These are phyloP conservation scores for Phialophora chinensis DNA, from an alignment of 2,329 filamentous ascomycete species.

Conservation along the genomic window DNA sequence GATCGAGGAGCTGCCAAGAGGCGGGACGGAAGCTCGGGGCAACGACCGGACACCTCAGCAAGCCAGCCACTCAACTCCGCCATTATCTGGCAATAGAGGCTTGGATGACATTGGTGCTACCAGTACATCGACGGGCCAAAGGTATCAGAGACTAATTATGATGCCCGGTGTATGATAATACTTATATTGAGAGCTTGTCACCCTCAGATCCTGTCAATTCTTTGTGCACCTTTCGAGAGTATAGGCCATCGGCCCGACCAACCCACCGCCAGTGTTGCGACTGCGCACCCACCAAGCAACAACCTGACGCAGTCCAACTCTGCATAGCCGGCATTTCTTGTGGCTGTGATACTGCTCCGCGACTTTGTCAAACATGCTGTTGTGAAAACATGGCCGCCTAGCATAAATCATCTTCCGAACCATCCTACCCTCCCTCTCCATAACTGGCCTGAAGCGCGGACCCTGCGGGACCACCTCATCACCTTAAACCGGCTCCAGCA, in stretches of 20 bases:
- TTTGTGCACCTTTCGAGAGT: not conserved
- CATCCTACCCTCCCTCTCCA: conserved; percentile 13
- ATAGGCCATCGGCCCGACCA: not conserved
- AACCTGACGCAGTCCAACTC: conserved; percentile 5
- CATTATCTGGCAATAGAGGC: conserved; percentile 1
- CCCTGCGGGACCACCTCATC: conserved; percentile 7
- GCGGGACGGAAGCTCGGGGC: conserved; percentile 13
- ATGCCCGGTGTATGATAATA: conserved; percentile 7
- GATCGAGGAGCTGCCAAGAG: not conserved
- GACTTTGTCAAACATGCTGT: conserved; percentile 15
- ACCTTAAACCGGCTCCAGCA: not conserved
- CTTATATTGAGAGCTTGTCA: conserved; percentile 2
- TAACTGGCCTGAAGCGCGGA: conserved; percentile 11
- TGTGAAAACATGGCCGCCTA: conserved; percentile 23
- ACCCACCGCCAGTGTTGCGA: conserved; percentile 1
- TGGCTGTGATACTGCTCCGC: conserved; percentile 22
- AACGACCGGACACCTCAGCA: conserved; percentile 9
- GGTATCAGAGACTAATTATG: not conserved
- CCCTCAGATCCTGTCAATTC: not conserved
- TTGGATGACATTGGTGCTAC: conserved; percentile 3
- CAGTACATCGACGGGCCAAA: conserved; percentile 4
- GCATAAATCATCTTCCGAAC: conserved; percentile 3
- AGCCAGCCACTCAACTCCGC: conserved; percentile 3
- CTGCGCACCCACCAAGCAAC: conserved; percentile 16
- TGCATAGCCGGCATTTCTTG: conserved; percentile 4